Base-by-base conservation (phyloP, 2,329 filamentous ascomycete genomes). In the Penicillium rolfsii region DNA sequence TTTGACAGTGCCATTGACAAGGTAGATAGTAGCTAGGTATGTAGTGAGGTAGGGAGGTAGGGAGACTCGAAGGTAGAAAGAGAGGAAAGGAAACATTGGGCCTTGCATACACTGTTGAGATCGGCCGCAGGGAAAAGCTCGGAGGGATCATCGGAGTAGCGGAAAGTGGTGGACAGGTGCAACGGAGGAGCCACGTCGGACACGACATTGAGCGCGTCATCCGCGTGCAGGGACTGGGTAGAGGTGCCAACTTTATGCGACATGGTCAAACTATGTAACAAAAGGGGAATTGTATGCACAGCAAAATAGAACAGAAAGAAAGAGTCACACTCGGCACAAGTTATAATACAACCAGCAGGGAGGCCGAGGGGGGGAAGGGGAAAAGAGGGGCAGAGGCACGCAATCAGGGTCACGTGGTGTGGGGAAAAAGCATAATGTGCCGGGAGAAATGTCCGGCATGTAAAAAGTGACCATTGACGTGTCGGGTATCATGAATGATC, bases 141-240 rank as follows among this genome's bases (percentile, higher is more conserved):
- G 5, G 87, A 83, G 1, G 92, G 91, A 73, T 97, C 84, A 56
- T 82, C 78, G 30, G 83, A 81, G 76, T 97, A 98, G 68, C 91
- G 88, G 78, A 92, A 98, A 16, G 92, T 98, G 12, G 94, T 97
- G 63, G 92, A 93, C 65, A 96, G 87, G 75, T 98, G 94, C 72
- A 98, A 83, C 4, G 94, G 87, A 61, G 95, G 94, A 12, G 94
- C 93, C 58, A 98, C 89, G 73, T 95, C 92, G 54, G 87, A 83
- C 67, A 90, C 86, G 36, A 83, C 79, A 76, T 91, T 91, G 70
- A 95, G 84, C 69, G 82, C 82, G 79, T 96, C 89, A 72, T 96
- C 93, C 64, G 90, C 91, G 75, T 96, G 93, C 64, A 96, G 81
- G n/a, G 90, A 85, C 58, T 86, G 84, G 5, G 92, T 91, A 7